Percentiles rank a stretch among this genome's conserved stretches.
Conservation (phyloP, 345 rosid genomes). For the Arabidopsis thaliana region TAIR10.1 NC_003076.8:25441501-25442000, state of each 20-base stretch:
- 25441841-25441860: conserved; percentile 85
- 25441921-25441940: conserved; percentile 51
- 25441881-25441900: conserved; percentile 59
- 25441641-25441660: conserved; percentile 75
- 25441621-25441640: conserved; percentile 97
- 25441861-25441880: conserved; percentile 88
- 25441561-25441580: neutral
- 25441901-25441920: conserved; percentile 60
- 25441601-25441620: conserved; percentile 78
- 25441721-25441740: conserved; percentile 16
- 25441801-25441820: conserved; percentile 68
- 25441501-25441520: conserved; percentile 72
- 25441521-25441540: conserved; percentile 28
- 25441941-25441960: conserved; percentile 34
- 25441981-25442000: conserved; percentile 43
- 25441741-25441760: neutral
- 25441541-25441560: conserved; percentile 1
- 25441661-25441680: conserved; percentile 61
- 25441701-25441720: conserved; percentile 70
- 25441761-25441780: conserved; percentile 21
- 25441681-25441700: conserved; percentile 89
- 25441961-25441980: conserved; percentile 37
- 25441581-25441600: conserved; percentile 54
- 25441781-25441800: conserved; percentile 55
- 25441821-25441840: conserved; percentile 54